Conservation (phyloP, 208 protist species). For the Acanthamoeba castellanii region DNA sequence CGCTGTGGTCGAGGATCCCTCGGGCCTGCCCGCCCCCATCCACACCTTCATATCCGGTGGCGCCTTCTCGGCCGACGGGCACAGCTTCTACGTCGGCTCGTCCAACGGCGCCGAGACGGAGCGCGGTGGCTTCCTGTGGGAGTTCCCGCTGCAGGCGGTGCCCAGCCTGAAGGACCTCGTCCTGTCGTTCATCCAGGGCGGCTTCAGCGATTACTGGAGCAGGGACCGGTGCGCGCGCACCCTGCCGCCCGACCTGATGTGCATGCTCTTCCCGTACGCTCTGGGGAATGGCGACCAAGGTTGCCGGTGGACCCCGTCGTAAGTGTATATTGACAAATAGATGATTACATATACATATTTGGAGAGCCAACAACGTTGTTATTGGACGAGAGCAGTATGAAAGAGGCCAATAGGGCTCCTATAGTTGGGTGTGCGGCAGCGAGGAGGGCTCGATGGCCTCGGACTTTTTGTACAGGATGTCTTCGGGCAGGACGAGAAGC, state of each 20-base stretch:
- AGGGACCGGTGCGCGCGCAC: neutral
- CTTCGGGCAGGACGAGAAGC: constrained; percentile 57
- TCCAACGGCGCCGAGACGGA: neutral
- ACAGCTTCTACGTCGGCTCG: neutral
- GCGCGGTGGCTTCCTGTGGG: neutral
- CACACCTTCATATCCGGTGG: neutral
- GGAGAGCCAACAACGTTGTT: too few relatives aligned
- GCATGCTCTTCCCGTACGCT: neutral
- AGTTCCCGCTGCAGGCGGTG: neutral
- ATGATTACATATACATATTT: too few relatives aligned
- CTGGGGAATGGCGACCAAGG: too few relatives aligned
- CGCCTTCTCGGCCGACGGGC: neutral
- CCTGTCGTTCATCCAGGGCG: neutral
- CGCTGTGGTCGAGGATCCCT: neutral
- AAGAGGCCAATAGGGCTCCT: too few relatives aligned
- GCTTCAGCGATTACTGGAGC: neutral
- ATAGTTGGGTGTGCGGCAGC: neutral
- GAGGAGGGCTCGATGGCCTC: constrained; percentile 44
- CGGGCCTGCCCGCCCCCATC: neutral
- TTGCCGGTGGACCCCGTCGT: too few relatives aligned
- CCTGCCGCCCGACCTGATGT: neutral
- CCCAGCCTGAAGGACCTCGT: neutral
- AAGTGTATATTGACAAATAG: too few relatives aligned
- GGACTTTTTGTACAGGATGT: constrained; percentile 64
- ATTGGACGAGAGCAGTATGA: too few relatives aligned